A percentile compares a stretch with the other conserved stretches of the same genome.
Evolutionary conservation across 805 yeast genomes (phyloP).

Genomic region (Hanseniaspora osmophila): DNA sequence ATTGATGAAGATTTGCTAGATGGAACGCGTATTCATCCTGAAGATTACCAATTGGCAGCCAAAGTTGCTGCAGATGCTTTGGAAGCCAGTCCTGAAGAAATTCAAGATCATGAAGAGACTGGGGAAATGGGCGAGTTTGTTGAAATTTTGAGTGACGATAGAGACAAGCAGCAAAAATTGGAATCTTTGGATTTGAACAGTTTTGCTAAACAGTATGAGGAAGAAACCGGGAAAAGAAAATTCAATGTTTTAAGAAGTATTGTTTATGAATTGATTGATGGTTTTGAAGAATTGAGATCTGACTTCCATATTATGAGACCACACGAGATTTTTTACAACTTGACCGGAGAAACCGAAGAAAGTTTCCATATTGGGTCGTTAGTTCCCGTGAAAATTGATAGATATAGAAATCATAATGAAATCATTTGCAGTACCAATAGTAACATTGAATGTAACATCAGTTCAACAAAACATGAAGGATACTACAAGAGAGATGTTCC

Average conservation of each 20-base stretch:
- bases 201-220: slow-evolving; percentile 79
- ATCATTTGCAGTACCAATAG: slow-evolving; percentile 37
- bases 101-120: slow-evolving; percentile 39
- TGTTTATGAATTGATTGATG: slow-evolving; percentile 61
- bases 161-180: slow-evolving; percentile 66
- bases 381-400: slow-evolving; percentile 60
- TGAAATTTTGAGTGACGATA: slow-evolving; percentile 42
- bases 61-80: slow-evolving; percentile 98
- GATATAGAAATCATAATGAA: slow-evolving; percentile 26
- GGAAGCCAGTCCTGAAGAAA: slow-evolving; percentile 88
- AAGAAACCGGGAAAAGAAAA: slow-evolving; percentile 25
- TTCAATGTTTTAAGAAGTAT: slow-evolving; percentile 20
- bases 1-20: slow-evolving; percentile 70
- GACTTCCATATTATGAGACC: slow-evolving; percentile 50
- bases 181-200: slow-evolving; percentile 82
- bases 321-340: slow-evolving; percentile 68
- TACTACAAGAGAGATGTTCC: slow-evolving; percentile 30
- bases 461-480: slow-evolving; percentile 32
- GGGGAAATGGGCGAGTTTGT: slow-evolving; percentile 27
- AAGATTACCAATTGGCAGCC: slow-evolving; percentile 88
- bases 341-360: slow-evolving; percentile 74
- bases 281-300: slow-evolving; percentile 75
- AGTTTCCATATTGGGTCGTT: slow-evolving; percentile 55
- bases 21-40: slow-evolving; percentile 94
- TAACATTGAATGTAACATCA: slow-evolving; percentile 47